phyloP scores from a whole-genome alignment of 2,329 filamentous ascomycete species.

The Fusarium sp. region DNA sequence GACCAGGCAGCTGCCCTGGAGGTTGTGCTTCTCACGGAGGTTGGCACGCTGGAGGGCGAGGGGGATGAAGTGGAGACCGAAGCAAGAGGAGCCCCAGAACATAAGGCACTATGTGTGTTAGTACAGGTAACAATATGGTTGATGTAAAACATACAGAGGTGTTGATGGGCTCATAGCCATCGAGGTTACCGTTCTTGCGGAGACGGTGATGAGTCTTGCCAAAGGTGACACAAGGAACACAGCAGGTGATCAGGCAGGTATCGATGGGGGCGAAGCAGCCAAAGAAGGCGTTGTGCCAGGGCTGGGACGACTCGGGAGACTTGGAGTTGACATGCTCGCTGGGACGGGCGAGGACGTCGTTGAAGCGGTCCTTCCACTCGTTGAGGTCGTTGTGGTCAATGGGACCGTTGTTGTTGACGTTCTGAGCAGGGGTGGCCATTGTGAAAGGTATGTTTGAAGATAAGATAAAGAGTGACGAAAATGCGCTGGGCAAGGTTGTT shows the following conservation, averaged over 20 bases:
- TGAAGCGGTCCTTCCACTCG: conserved; percentile 58
- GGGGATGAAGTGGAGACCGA: conserved; percentile 57
- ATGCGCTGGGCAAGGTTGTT: conserved; percentile 7
- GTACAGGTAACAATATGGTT: neutral
- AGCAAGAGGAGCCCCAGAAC: conserved; percentile 55
- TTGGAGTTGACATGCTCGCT: conserved; percentile 57
- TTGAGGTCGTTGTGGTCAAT: conserved; percentile 58
- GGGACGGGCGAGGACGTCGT: conserved; percentile 57
- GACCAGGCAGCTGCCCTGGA: conserved; percentile 57
- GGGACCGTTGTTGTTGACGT: conserved; percentile 46
- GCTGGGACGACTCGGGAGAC: conserved; percentile 52
- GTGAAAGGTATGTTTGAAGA: neutral
- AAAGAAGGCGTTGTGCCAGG: conserved; percentile 57
- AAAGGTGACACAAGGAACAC: conserved; percentile 61
- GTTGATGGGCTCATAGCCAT: conserved; percentile 61
- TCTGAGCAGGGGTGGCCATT: conserved; percentile 35
- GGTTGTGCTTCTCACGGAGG: conserved; percentile 59
- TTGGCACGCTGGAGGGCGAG: conserved; percentile 59
- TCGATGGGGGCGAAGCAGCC: conserved; percentile 59
- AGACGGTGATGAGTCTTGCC: conserved; percentile 62
- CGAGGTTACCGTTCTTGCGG: conserved; percentile 53
- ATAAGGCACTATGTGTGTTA: conserved; percentile 54
- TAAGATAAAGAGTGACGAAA: conserved; percentile 9
- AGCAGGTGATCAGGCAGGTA: conserved; percentile 59
- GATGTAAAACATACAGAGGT: conserved; percentile 53